Evolutionary conservation across 116 monocot species (phyloP).

Genomic region (Posidonia oceanica): DNA sequence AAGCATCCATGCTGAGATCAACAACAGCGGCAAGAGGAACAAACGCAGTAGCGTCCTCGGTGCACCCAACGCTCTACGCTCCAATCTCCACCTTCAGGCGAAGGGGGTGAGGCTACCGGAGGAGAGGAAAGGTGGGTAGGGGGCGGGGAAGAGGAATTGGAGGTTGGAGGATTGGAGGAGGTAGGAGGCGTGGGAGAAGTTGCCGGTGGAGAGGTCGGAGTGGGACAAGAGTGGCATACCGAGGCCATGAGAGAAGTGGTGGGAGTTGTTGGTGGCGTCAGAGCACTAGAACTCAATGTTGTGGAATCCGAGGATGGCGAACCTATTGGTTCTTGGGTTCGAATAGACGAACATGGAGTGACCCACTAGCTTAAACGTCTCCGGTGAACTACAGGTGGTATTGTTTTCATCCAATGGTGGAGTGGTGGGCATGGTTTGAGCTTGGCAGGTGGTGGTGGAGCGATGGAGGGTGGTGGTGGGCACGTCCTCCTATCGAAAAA

Average conservation of each 20-base stretch:
- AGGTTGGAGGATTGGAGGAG: constrained; percentile 55
- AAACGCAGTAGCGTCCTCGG: constrained; percentile 44
- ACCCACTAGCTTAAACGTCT: constrained; percentile 51
- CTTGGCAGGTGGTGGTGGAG: too few relatives aligned
- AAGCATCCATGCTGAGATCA: constrained; percentile 28
- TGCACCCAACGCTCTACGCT: constrained; percentile 64
- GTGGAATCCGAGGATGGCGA: constrained; percentile 70
- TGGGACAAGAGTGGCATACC: constrained; percentile 50
- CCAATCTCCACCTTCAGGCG: constrained; percentile 64
- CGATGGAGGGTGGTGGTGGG: not conserved
- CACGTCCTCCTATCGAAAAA: constrained; percentile 1
- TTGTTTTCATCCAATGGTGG: too few relatives aligned
- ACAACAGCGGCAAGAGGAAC: constrained; percentile 21
- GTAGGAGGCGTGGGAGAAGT: constrained; percentile 62
- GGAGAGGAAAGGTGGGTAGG: constrained; percentile 20
- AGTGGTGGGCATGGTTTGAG: too few relatives aligned
- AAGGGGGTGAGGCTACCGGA: not conserved
- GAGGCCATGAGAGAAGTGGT: constrained; percentile 81
- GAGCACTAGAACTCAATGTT: constrained; percentile 90
- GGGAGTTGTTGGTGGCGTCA: constrained; percentile 59
- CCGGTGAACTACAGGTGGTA: not conserved
- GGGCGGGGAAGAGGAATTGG: constrained; percentile 76
- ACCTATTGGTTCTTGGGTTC: constrained; percentile 59
- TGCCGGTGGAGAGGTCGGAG: constrained; percentile 84
- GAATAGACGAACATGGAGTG: constrained; percentile 47